These are phyloP conservation scores for Gaertneriomyces semiglobifer DNA, from an alignment of 192 early-diverging fungal genomes.

Conservation along the genomic window DNA sequence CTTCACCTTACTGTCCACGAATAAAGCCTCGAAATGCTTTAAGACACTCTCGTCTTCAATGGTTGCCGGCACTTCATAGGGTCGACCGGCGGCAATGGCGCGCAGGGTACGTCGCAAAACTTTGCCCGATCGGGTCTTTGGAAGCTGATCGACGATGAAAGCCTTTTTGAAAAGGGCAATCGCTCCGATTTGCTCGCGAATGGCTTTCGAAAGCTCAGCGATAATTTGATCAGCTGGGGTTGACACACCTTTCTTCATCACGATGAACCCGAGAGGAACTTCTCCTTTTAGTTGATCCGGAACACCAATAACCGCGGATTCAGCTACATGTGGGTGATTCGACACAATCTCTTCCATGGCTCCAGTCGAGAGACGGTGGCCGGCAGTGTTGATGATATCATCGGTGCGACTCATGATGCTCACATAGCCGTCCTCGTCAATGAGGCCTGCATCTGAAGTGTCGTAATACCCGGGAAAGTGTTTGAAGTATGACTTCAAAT, in stretches of 20 bases:
- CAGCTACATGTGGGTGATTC: constrained; percentile 50
- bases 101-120: constrained; percentile 75
- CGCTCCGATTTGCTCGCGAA: constrained; percentile 69
- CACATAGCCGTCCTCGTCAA: constrained; percentile 61
- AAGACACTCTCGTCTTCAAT: constrained; percentile 69
- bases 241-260: constrained; percentile 29
- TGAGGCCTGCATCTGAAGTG: constrained; percentile 77
- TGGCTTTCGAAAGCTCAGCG: constrained; percentile 58
- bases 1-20: constrained; percentile 5
- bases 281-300: constrained; percentile 41
- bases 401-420: constrained; percentile 42
- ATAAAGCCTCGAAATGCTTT: constrained; percentile 21
- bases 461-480: constrained; percentile 79
- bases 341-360: constrained; percentile 72
- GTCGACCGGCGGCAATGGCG: constrained; percentile 51
- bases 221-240: not conserved
- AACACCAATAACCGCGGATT: constrained; percentile 42
- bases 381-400: constrained; percentile 79
- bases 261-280: constrained; percentile 41
- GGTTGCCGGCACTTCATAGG: constrained; percentile 67
- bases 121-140: constrained; percentile 85
- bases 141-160: constrained; percentile 66
- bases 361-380: constrained; percentile 78
- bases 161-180: constrained; percentile 76
- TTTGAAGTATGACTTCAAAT: constrained; percentile 66